These are phyloP conservation scores for Paratinospora sagittata DNA, from an alignment of 164 flowering plant genomes.

Conservation along the genomic window DNA sequence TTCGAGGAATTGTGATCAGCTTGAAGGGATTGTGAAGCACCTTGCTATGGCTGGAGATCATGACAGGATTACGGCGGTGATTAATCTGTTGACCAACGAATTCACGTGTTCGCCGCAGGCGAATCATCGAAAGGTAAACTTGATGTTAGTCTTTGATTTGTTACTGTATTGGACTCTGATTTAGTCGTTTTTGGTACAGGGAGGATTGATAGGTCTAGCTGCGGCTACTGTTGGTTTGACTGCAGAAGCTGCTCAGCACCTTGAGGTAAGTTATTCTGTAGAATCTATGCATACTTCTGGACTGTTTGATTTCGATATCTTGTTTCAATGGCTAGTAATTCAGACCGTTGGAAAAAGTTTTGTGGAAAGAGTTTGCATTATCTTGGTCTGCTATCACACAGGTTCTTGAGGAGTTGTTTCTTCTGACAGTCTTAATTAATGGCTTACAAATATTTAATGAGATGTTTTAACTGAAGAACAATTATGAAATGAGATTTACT, in stretches of 20 bases:
- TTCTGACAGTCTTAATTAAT: too few species aligned
- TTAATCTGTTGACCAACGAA: constrained; percentile 68
- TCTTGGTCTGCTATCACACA: neutral
- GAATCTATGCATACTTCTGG: too few species aligned
- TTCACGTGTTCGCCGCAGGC: constrained; percentile 81
- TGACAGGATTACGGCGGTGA: constrained; percentile 72
- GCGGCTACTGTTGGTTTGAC: constrained; percentile 95
- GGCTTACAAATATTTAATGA: too few species aligned
- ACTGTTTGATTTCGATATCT: too few species aligned
- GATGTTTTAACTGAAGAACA: too few species aligned
- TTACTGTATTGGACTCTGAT: neutral
- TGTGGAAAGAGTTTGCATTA: neutral
- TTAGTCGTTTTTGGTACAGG: constrained; percentile 37
- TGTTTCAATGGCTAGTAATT: neutral
- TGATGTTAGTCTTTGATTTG: neutral
- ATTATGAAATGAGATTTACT: too few species aligned
- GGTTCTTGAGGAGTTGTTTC: neutral
- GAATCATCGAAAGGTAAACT: constrained; percentile 78
- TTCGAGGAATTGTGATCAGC: constrained; percentile 27
- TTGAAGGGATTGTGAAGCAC: constrained; percentile 92
- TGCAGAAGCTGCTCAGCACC: constrained; percentile 84
- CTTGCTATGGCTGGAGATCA: constrained; percentile 68
- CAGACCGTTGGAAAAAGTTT: neutral
- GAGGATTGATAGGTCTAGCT: constrained; percentile 93
- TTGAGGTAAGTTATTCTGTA: constrained; percentile 46